These are phyloP conservation scores for Picea sitchensis DNA, from an alignment of 75 land plant genomes.

Conservation along the genomic window DNA sequence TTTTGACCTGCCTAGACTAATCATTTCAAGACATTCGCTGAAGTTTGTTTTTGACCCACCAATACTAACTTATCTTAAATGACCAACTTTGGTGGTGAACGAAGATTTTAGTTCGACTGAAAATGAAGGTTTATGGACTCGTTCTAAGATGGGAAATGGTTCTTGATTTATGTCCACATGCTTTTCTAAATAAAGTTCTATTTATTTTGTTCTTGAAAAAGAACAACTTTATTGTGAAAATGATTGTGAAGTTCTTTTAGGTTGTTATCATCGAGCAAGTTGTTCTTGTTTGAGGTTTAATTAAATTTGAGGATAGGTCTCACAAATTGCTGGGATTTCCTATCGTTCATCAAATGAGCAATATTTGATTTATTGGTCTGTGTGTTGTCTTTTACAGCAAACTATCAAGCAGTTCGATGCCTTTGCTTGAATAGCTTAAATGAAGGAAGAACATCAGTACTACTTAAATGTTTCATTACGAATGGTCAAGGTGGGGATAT, in stretches of 20 bases:
- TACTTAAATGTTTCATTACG: slow-evolving; percentile 55
- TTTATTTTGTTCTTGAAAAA: not conserved
- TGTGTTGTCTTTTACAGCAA: slow-evolving; percentile 52
- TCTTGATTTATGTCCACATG: not conserved
- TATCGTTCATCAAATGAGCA: not conserved
- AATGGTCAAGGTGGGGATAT: slow-evolving; percentile 57
- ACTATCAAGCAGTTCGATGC: slow-evolving; percentile 84
- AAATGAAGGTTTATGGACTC: not conserved
- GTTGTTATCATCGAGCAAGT: too few species aligned
- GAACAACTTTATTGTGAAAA: not conserved
- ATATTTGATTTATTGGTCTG: not conserved
- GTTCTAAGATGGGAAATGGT: not conserved
- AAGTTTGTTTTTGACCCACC: too few species aligned
- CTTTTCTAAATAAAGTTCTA: not conserved
- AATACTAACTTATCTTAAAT: not conserved
- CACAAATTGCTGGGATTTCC: not conserved
- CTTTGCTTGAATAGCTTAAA: slow-evolving; percentile 81
- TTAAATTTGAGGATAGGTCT: not conserved
- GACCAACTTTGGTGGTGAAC: not conserved
- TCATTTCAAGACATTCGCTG: too few species aligned
- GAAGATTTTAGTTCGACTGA: not conserved
- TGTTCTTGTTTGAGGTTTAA: not conserved
- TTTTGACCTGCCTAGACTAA: too few species aligned
- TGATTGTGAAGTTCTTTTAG: not conserved
- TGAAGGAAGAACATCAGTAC: slow-evolving; percentile 65